Percentiles rank a stretch among this genome's conserved stretches.
Evolutionary conservation across 163 green algal genomes (phyloP).

Genomic region (Chlamydomonas reinhardtii): DNA sequence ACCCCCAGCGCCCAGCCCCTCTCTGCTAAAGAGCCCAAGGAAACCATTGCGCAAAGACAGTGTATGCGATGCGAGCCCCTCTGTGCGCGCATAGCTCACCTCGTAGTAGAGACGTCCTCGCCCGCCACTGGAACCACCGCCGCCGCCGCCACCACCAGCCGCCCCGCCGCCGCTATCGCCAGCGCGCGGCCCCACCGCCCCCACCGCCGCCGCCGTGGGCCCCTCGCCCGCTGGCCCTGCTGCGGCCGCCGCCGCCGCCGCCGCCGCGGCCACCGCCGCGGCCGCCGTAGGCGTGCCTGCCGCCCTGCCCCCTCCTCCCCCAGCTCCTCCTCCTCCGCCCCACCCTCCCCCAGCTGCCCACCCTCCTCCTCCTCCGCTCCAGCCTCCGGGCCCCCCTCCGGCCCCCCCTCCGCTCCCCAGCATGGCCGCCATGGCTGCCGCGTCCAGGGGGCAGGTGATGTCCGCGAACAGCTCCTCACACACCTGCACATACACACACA

Average conservation of each 20-base stretch:
- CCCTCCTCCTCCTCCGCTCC: neutral
- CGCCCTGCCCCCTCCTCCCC: neutral
- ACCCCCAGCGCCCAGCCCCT: no score
- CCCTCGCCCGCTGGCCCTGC: neutral
- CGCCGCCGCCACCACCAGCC: neutral
- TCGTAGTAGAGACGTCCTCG: constrained; percentile 37
- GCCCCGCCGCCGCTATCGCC: neutral
- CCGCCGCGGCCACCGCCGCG: neutral
- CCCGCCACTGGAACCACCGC: neutral
- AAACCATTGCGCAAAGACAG: no score
- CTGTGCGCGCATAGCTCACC: no score
- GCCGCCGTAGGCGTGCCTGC: neutral
- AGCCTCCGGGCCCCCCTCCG: neutral
- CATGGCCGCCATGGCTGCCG: constrained; percentile 55
- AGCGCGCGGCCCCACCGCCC: neutral
- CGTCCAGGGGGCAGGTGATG: constrained; percentile 83
- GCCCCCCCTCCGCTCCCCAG: neutral
- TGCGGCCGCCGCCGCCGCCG: neutral
- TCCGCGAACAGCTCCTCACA: constrained; percentile 89
- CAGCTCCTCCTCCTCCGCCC: neutral
- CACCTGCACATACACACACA: constrained; percentile 53
- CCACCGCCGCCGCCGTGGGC: no score
- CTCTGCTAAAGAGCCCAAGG: no score
- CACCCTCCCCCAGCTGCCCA: neutral
- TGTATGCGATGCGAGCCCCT: no score